Evolutionary conservation across 2,329 filamentous ascomycete species (phyloP).

Genomic region (Fusarium veterinarium): DNA sequence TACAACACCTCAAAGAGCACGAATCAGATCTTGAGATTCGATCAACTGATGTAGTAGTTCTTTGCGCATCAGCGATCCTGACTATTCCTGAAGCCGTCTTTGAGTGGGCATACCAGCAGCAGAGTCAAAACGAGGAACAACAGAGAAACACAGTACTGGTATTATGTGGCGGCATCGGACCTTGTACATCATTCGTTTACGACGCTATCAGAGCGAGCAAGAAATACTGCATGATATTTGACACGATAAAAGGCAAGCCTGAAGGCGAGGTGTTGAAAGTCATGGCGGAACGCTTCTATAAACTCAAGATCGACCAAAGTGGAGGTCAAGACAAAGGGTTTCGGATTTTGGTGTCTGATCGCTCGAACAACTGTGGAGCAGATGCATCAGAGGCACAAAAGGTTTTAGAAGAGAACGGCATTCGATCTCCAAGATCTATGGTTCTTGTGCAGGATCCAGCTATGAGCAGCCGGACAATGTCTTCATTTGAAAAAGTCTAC

Average conservation of each 20-base stretch:
- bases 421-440: neutral
- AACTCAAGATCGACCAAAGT: neutral
- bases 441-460: constrained; percentile 20
- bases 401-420: accelerated
- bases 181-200: constrained; percentile 12
- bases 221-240: neutral
- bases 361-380: neutral
- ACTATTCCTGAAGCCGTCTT: constrained; percentile 22
- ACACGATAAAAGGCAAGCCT: neutral
- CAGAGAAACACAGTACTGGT: neutral
- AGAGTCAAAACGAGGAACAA: accelerated
- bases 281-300: constrained; percentile 10
- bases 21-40: accelerated
- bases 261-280: constrained; percentile 16
- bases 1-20: accelerated
- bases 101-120: neutral
- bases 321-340: accelerated
- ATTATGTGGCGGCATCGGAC: constrained; percentile 5
- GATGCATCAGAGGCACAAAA: neutral
- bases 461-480: constrained; percentile 1
- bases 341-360: neutral
- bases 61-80: constrained; percentile 17
- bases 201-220: constrained; percentile 10
- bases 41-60: neutral
- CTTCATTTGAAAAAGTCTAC: neutral